Evolutionary conservation across 306 rosid species (phyloP).

Genomic region (Vigna nakashimae): DNA sequence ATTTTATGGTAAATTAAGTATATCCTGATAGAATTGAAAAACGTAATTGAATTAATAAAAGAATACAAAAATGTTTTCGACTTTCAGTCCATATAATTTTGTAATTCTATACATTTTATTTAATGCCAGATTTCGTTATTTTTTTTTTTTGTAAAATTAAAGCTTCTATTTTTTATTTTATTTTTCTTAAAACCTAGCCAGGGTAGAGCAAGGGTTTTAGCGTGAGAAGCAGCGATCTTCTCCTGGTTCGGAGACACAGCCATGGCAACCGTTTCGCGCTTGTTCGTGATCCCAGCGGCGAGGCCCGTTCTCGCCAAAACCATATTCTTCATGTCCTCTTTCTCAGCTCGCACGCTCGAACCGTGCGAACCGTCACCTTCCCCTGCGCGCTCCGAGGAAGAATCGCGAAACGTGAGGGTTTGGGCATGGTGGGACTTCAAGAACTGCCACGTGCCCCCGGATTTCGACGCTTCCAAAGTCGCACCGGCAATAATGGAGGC

Average conservation of each 20-base stretch:
- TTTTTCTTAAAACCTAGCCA: no score
- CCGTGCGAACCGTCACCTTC: conserved; percentile 45
- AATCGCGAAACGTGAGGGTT: conserved; percentile 65
- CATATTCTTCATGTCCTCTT: conserved; percentile 24
- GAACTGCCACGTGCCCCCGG: conserved; percentile 66
- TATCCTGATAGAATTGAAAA: no score
- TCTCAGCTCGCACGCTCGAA: conserved; percentile 30
- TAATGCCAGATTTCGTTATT: no score
- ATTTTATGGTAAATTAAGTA: no score
- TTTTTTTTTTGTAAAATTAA: no score
- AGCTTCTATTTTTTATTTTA: no score
- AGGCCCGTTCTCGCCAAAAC: conserved; percentile 34
- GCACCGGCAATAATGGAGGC: conserved; percentile 64
- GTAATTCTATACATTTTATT: no score
- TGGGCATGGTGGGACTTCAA: conserved; percentile 99
- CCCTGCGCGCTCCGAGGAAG: conserved; percentile 46
- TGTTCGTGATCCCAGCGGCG: conserved; percentile 30
- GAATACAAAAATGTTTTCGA: no score
- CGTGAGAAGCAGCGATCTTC: background rate
- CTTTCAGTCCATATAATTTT: no score
- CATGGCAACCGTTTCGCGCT: background rate
- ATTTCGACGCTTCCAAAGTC: conserved; percentile 53
- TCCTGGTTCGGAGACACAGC: background rate
- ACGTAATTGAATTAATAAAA: no score
- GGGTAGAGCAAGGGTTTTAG: conserved; percentile 15